A percentile compares a stretch with the other conserved stretches of the same genome.
These are phyloP conservation scores for Hypoxylon intermedium DNA, from an alignment of 495 filamentous ascomycete genomes.

Conservation along the genomic window DNA sequence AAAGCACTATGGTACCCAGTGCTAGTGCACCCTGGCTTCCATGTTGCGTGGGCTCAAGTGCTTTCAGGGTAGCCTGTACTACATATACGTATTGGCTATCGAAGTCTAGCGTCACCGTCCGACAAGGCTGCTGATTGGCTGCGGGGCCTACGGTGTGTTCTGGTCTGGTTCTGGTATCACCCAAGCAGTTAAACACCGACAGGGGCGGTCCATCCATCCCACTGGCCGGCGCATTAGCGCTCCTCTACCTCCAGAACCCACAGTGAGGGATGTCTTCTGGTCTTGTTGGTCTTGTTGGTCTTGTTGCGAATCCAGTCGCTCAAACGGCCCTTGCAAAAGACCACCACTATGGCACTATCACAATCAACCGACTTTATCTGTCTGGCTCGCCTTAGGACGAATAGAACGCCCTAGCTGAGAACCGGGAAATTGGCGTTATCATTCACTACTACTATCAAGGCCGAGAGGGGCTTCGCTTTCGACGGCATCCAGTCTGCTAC, in stretches of 20 bases:
- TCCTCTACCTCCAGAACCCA: slow-evolving; percentile 19
- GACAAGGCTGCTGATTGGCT: slow-evolving; percentile 31
- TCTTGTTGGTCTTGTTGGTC: too few relatives aligned
- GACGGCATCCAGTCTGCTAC: neutral
- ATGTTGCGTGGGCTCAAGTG: too few relatives aligned
- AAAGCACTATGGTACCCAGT: slow-evolving; percentile 6
- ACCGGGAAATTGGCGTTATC: slow-evolving; percentile 1
- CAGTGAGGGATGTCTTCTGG: slow-evolving; percentile 10
- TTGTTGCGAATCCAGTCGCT: slow-evolving; percentile 33
- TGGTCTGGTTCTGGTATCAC: slow-evolving; percentile 14
- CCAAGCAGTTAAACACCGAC: slow-evolving; percentile 31
- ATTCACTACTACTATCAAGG: neutral
- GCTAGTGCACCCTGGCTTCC: slow-evolving; percentile 34
- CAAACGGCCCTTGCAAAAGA: slow-evolving; percentile 22
- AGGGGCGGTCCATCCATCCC: slow-evolving; percentile 35
- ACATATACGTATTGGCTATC: slow-evolving; percentile 31
- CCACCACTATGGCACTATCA: slow-evolving; percentile 33
- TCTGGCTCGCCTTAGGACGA: slow-evolving; percentile 17
- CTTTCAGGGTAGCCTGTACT: slow-evolving; percentile 18
- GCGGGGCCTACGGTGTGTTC: slow-evolving; percentile 16
- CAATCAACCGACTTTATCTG: slow-evolving; percentile 17
- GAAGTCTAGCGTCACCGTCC: slow-evolving; percentile 31
- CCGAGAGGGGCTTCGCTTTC: slow-evolving; percentile 1
- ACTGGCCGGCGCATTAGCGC: slow-evolving; percentile 35
- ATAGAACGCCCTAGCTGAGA: slow-evolving; percentile 13